Evolutionary conservation across 371 early-diverging fungal genomes (phyloP), one percentile per base, ranked within the genome.

Genomic region (Mortierella sp.): DNA sequence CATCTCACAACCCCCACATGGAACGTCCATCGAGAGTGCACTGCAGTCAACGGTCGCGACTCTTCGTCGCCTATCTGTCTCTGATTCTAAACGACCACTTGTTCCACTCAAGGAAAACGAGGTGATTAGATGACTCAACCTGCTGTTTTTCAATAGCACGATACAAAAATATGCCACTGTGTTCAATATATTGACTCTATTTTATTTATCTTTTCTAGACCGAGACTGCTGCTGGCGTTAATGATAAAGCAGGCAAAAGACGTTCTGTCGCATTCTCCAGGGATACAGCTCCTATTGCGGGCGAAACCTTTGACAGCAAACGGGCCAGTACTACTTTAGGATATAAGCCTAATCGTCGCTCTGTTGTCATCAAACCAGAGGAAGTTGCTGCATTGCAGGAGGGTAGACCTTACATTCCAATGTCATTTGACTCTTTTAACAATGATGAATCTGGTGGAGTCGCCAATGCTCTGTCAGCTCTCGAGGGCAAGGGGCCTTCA

Each of bases 371-470:
- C 32, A 57, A 58, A 30, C 78, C 73, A 16, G 77, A 83, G 60
- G 83, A 83, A 62, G 69, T 83, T 18, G 74, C 66, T 8, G 83
- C 78, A 5, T 43, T 83, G 37, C 77, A 77, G 71, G 77, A 72
- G 28, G 83, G 78, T 9, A 49, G 52, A 22, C 58, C 62, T 3
- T 72, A 66, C 43, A 14, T 64, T 18, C 70, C 62, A 4, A 14
- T 54, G 6, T 62, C 68, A 28, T 62, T 61, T 37, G 60, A 64
- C 45, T 73, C 68, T 35, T 39, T 72, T 3, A 70, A 66, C 28
- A 74, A 78, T 22, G 79, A 78, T 39, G 79, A 73, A 22, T 52
- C 69, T 20, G 71, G 74, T 40, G 74, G 59, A 0, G 57, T 78
- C 26, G 74, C 74, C 10, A 71, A 74, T 49, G 61, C 79, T 24